Evolutionary conservation across 2,329 filamentous ascomycete genomes (phyloP).

Genomic region (Sporothrix curviconia): DNA sequence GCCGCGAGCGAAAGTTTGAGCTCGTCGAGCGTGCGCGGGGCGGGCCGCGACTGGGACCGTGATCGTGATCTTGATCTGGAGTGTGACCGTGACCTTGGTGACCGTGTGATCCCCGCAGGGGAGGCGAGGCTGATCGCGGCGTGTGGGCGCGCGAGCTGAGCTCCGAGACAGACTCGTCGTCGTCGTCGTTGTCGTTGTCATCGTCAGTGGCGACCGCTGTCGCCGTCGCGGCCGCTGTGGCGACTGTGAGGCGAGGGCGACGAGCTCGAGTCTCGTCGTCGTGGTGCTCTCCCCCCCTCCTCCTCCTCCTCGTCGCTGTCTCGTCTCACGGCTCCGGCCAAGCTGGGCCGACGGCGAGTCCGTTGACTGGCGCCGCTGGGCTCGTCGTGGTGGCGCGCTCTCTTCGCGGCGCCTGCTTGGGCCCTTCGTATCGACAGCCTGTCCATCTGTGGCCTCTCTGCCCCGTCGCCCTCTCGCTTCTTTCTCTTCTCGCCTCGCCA

Average conservation of each 20-base stretch:
- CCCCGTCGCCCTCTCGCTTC: background rate
- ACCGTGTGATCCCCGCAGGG: background rate
- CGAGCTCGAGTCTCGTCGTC: background rate
- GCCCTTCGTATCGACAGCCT: slow-evolving; percentile 9
- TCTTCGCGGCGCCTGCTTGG: background rate
- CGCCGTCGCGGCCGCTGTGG: background rate
- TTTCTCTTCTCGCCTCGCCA: background rate
- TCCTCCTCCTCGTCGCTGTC: background rate
- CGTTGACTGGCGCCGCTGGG: background rate
- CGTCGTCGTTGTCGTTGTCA: no score
- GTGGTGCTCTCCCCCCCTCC: background rate
- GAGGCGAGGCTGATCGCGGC: background rate
- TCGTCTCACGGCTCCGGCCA: slow-evolving; percentile 12
- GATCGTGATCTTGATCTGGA: background rate
- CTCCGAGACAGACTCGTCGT: background rate
- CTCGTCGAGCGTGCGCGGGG: background rate
- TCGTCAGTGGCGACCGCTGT: no score
- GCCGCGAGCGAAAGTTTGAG: background rate
- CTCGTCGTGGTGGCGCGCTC: background rate
- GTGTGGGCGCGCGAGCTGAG: background rate
- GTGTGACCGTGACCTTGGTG: background rate
- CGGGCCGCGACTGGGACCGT: background rate
- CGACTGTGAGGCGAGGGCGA: background rate
- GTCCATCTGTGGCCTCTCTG: background rate
- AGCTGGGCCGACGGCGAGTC: slow-evolving; percentile 19